Base-by-base conservation (phyloP, 164 flowering plant genomes). In the Vitis riparia region DNA sequence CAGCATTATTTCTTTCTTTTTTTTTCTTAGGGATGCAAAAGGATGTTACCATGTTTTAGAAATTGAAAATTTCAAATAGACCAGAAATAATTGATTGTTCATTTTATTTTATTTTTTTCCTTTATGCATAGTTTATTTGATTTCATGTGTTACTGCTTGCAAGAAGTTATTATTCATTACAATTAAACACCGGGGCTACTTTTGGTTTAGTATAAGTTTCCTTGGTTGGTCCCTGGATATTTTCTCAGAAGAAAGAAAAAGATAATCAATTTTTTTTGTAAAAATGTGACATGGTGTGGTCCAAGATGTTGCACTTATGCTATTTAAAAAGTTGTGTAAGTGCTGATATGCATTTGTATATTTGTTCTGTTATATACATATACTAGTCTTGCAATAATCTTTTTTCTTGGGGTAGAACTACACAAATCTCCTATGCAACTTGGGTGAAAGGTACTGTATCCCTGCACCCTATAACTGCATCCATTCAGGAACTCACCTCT, bases 401-500 rank as follows among this genome's bases (percentile, higher is more conserved):
- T 57, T 68, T 37, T 49, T 30, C 19, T 19, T 27, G 48, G 37
- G 62, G 58, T 81, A 94, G 98, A 76, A 65, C 37, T 80, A 92
- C 75, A 66, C 73, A 12, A 76, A 80, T 67, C 67, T 62, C 15
- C 71, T 92, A 79, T 73, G 80, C 60, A 80, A 67, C 29, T 19
- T 86, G 62, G 23, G 50, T 92, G 76, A 86, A 76, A 66, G 77
- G 59, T 56, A 69, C 48, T 19, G 68, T 82, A 51, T 85, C 89
- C n/a, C 59, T 92, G 52, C 70, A 72, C 62, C 91, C 93, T 13
- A 78, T 94, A 68, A 61, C 72, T 15, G 23, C 70, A 62, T 74
- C 97, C 53, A 85, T 88, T 37, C 73, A 82, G 77, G 87, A 85
- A 64, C 80, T 94, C 47, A 61, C 51, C 9, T 55, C 75, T 55